These are phyloP conservation scores for Hypholoma sublateritium DNA, from an alignment of 768 basidiomycete species.

Conservation along the genomic window DNA sequence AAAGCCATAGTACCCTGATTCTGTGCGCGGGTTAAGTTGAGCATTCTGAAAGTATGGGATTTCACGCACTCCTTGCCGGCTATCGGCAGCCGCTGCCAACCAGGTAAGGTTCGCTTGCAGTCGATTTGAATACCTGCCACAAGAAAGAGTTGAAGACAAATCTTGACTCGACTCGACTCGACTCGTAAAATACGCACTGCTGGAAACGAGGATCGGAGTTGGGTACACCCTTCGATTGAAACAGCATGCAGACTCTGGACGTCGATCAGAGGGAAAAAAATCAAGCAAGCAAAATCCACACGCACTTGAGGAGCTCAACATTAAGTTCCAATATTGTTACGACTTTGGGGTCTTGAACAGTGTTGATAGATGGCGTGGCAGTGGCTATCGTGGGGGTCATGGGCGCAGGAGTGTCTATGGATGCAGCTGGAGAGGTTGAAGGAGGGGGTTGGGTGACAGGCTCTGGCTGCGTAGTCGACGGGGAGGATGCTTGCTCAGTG, in stretches of 20 bases:
- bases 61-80: slow-evolving; percentile 44
- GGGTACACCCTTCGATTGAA: slow-evolving; percentile 53
- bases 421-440: slow-evolving; percentile 5
- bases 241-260: slow-evolving; percentile 57
- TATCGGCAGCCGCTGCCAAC: slow-evolving; percentile 69
- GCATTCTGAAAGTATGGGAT: not conserved
- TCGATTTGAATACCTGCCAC: slow-evolving; percentile 53
- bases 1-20: slow-evolving; percentile 37
- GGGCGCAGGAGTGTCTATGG: slow-evolving; percentile 5
- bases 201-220: slow-evolving; percentile 49
- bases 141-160: slow-evolving; percentile 2
- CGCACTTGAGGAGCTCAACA: slow-evolving; percentile 66
- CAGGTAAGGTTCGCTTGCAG: slow-evolving; percentile 72
- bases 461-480: slow-evolving; percentile 4
- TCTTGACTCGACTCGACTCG: too few relatives aligned
- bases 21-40: slow-evolving; percentile 11
- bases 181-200: slow-evolving; percentile 44
- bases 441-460: slow-evolving; percentile 6
- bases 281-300: slow-evolving; percentile 7
- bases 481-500: not conserved
- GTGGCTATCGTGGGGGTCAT: slow-evolving; percentile 17
- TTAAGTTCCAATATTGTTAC: slow-evolving; percentile 66
- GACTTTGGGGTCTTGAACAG: slow-evolving; percentile 50
- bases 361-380: slow-evolving; percentile 20
- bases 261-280: slow-evolving; percentile 2